These are phyloP conservation scores for Pseudopithomyces chartarum DNA, from an alignment of 2,329 filamentous ascomycete species.

Conservation along the genomic window DNA sequence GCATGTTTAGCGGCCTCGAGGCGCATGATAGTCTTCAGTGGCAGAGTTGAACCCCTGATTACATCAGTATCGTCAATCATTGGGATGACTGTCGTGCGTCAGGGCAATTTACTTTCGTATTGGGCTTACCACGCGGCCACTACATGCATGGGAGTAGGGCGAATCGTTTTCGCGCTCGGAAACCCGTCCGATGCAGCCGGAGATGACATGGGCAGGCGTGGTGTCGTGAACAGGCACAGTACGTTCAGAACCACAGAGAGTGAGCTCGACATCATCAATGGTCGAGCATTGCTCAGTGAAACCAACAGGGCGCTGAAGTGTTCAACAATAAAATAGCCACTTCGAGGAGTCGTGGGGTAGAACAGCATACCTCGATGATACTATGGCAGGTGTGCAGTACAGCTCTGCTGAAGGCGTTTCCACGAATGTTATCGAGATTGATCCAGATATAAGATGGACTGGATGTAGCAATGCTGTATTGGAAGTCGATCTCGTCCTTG, in stretches of 20 bases:
- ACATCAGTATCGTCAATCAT: background rate
- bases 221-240: constrained; percentile 10
- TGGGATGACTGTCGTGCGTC: background rate
- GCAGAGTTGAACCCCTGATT: background rate
- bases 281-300: constrained; percentile 21
- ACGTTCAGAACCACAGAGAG: constrained; percentile 27
- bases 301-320: constrained; percentile 6
- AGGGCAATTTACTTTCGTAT: background rate
- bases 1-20: constrained; percentile 13
- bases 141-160: background rate
- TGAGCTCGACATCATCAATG: constrained; percentile 30
- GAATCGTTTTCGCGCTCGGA: background rate
- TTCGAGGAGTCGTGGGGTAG: background rate
- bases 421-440: constrained; percentile 19
- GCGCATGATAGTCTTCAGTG: constrained; percentile 11
- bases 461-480: constrained; percentile 25
- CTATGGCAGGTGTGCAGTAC: constrained; percentile 26
- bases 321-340: background rate
- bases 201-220: constrained; percentile 13
- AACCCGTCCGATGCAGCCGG: constrained; percentile 16
- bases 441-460: constrained; percentile 25
- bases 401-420: constrained; percentile 15
- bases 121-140: constrained; percentile 5
- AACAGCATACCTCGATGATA: constrained; percentile 5
- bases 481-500: constrained; percentile 29